Evolutionary conservation across 2,329 filamentous ascomycete species (phyloP).

Genomic region (Zymoseptoria ardabiliae): DNA sequence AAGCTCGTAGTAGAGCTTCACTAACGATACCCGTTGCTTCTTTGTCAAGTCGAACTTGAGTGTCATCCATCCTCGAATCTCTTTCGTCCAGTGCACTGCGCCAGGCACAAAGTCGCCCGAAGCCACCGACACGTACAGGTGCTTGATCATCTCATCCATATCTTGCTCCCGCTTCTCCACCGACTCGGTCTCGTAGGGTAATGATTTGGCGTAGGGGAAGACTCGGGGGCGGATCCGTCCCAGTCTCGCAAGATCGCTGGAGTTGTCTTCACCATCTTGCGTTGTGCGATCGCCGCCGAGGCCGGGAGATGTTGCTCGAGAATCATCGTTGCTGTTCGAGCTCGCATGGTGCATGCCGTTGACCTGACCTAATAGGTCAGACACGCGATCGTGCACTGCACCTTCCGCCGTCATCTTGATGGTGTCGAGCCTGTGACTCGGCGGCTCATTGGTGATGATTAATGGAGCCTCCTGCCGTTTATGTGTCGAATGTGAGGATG

Average conservation of each 20-base stretch:
- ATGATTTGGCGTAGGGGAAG: slow-evolving; percentile 83
- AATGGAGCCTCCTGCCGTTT: neutral
- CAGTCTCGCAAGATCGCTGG: slow-evolving; percentile 46
- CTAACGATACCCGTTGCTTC: slow-evolving; percentile 72
- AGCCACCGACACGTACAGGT: slow-evolving; percentile 85
- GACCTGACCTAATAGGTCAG: slow-evolving; percentile 35
- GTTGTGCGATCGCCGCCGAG: slow-evolving; percentile 43
- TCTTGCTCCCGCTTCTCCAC: slow-evolving; percentile 69
- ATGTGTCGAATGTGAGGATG: neutral
- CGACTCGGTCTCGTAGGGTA: slow-evolving; percentile 83
- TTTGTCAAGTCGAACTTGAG: slow-evolving; percentile 96
- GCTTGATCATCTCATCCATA: slow-evolving; percentile 79
- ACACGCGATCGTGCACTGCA: slow-evolving; percentile 29
- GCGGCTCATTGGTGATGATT: slow-evolving; percentile 11
- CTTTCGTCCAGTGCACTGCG: slow-evolving; percentile 92
- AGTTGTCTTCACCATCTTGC: slow-evolving; percentile 28
- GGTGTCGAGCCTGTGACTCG: slow-evolving; percentile 11
- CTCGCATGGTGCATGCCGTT: slow-evolving; percentile 34
- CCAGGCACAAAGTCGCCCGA: slow-evolving; percentile 91
- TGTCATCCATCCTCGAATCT: slow-evolving; percentile 88
- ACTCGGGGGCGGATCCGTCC: slow-evolving; percentile 74
- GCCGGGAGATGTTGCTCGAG: slow-evolving; percentile 79
- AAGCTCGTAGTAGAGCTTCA: slow-evolving; percentile 90
- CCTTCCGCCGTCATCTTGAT: slow-evolving; percentile 21
- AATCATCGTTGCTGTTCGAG: slow-evolving; percentile 56